phyloP scores from a whole-genome alignment of 1,284 basidiomycete genomes.

The Ceratobasidium sp. region DNA sequence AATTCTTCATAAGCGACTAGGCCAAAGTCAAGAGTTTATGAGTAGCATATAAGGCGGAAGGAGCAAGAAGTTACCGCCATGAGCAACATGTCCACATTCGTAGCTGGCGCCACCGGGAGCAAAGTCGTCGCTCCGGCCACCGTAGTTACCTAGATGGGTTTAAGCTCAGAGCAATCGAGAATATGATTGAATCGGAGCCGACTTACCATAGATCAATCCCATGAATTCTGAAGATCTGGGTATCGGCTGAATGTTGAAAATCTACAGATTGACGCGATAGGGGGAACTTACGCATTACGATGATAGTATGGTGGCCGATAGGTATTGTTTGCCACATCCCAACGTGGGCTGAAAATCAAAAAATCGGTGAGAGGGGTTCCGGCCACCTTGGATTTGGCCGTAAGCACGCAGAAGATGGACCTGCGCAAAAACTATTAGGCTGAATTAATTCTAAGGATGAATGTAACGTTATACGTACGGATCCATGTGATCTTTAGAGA shows the following conservation, averaged over 20 bases:
- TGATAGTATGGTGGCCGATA: slow-evolving; percentile 59
- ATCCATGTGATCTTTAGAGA: slow-evolving; percentile 73
- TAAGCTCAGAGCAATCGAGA: not conserved
- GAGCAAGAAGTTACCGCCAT: slow-evolving; percentile 25
- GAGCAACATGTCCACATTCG: slow-evolving; percentile 56
- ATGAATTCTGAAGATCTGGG: slow-evolving; percentile 65
- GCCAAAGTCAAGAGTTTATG: slow-evolving; percentile 5
- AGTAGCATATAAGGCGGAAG: not conserved
- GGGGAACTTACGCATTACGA: slow-evolving; percentile 52
- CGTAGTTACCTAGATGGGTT: slow-evolving; percentile 58
- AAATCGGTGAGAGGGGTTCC: slow-evolving; percentile 72
- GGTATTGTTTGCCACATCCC: slow-evolving; percentile 70
- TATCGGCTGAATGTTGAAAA: not conserved
- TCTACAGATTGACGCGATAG: slow-evolving; percentile 36
- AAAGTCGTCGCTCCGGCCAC: slow-evolving; percentile 72
- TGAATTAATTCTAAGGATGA: not conserved
- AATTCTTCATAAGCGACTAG: slow-evolving; percentile 69
- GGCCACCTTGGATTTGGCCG: slow-evolving; percentile 70
- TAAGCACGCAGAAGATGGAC: slow-evolving; percentile 73
- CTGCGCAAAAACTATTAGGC: slow-evolving; percentile 21
- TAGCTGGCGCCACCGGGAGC: slow-evolving; percentile 71
- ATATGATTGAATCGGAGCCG: not conserved
- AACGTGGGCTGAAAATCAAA: slow-evolving; percentile 72
- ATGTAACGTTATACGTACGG: slow-evolving; percentile 57
- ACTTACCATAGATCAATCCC: slow-evolving; percentile 68